phyloP scores from a whole-genome alignment of 2,329 filamentous ascomycete genomes.

The Cytospora mali region DNA sequence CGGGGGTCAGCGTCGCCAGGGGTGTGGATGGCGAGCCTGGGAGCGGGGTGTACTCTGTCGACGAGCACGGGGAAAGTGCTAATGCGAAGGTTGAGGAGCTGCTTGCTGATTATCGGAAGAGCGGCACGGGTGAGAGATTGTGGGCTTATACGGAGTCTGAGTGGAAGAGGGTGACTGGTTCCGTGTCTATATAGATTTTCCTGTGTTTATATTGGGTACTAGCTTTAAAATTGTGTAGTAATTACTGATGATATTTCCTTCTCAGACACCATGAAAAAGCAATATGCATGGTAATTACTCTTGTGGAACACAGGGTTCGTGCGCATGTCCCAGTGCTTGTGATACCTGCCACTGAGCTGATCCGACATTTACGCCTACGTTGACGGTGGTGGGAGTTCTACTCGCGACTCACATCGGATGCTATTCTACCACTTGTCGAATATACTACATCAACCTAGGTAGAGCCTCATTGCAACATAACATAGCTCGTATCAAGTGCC shows the following conservation, averaged over 20 bases:
- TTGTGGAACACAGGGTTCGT: too few species aligned
- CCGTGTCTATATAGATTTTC: neutral
- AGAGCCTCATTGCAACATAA: conserved; percentile 16
- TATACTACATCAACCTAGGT: neutral
- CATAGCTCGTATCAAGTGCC: conserved; percentile 24
- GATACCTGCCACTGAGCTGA: too few species aligned
- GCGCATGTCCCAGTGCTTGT: too few species aligned
- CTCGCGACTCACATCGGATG: too few species aligned
- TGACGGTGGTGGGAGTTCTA: too few species aligned
- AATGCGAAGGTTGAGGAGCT: conserved; percentile 34
- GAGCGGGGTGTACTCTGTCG: conserved; percentile 44
- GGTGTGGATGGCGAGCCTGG: conserved; percentile 38
- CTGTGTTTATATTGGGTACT: neutral
- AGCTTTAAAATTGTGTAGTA: too few species aligned
- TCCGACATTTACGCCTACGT: too few species aligned
- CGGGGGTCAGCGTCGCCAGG: conserved; percentile 34
- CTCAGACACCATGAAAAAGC: too few species aligned
- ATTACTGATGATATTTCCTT: too few species aligned
- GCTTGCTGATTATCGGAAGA: conserved; percentile 33
- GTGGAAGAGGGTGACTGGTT: conserved; percentile 39
- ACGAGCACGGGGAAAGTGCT: conserved; percentile 37
- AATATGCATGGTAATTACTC: too few species aligned
- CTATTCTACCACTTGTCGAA: too few species aligned
- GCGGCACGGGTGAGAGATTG: conserved; percentile 37
- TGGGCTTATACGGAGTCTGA: conserved; percentile 42